Percentiles rank a stretch among this genome's conserved stretches.
Evolutionary conservation across 2,329 filamentous ascomycete genomes (phyloP).

Genomic region (Clarireedia homoeocarpa): DNA sequence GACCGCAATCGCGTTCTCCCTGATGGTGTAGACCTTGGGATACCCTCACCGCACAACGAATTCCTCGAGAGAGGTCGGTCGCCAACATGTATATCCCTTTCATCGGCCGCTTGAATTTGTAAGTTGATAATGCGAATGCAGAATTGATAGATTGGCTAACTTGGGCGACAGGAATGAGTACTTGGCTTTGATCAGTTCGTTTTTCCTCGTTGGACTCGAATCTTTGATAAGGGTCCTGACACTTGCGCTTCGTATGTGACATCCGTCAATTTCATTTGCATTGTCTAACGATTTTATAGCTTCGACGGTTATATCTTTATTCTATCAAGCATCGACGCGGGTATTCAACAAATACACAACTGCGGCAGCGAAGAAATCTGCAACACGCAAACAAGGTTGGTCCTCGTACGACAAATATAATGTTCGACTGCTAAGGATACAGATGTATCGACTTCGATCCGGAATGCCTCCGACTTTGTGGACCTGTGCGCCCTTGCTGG

Average conservation of each 20-base stretch:
- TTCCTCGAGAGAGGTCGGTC: neutral
- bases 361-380: constrained; percentile 58
- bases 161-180: constrained; percentile 63
- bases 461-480: constrained; percentile 83
- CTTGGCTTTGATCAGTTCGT: constrained; percentile 74
- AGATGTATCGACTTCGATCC: constrained; percentile 68
- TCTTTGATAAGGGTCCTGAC: constrained; percentile 78
- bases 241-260: constrained; percentile 68
- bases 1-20: neutral
- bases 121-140: constrained; percentile 13
- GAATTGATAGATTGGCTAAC: constrained; percentile 3
- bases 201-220: constrained; percentile 76
- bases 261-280: neutral
- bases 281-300: constrained; percentile 39
- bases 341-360: constrained; percentile 75
- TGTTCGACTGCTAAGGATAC: constrained; percentile 42
- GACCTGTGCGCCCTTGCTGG: constrained; percentile 89
- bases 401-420: constrained; percentile 48
- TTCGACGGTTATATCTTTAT: constrained; percentile 70
- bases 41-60: constrained; percentile 5
- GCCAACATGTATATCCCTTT: constrained; percentile 33
- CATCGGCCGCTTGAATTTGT: constrained; percentile 35
- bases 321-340: constrained; percentile 72
- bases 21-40: neutral
- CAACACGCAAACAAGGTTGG: constrained; percentile 59